Conservation (phyloP, 2,329 filamentous ascomycete species). For the Pseudogymnoascus pannorum region DNA sequence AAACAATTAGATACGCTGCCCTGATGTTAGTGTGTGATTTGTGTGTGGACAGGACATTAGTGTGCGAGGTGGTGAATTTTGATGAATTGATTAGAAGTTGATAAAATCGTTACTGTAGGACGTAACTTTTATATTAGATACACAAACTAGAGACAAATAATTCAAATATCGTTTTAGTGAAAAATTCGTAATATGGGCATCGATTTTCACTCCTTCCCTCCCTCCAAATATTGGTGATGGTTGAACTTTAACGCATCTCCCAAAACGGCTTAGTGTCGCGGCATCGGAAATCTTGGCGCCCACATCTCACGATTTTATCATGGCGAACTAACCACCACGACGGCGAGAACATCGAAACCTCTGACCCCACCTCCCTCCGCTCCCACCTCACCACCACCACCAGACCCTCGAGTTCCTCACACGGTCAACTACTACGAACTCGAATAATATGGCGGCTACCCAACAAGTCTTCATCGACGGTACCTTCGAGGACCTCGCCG, state of each 20-base stretch:
- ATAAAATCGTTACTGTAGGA: background rate
- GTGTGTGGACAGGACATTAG: background rate
- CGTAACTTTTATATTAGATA: background rate
- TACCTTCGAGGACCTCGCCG: constrained; percentile 82
- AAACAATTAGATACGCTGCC: background rate
- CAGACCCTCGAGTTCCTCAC: background rate
- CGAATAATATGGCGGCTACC: constrained; percentile 9
- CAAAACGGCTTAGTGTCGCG: background rate
- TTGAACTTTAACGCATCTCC: background rate
- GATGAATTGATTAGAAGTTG: background rate
- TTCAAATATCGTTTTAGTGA: background rate
- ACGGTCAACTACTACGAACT: constrained; percentile 1
- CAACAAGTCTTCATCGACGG: constrained; percentile 73
- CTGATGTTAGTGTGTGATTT: background rate
- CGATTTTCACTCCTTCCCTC: background rate
- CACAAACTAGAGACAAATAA: background rate
- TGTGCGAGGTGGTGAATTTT: background rate
- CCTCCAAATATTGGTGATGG: background rate
- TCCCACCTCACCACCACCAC: background rate
- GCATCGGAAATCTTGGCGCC: background rate
- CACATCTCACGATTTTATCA: background rate
- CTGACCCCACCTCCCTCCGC: background rate
- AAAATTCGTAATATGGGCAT: background rate
- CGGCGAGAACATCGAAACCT: background rate
- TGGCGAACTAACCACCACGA: background rate